These are phyloP conservation scores for Globisporangium splendens DNA, from an alignment of 352 stramenopile genomes.

Conservation along the genomic window DNA sequence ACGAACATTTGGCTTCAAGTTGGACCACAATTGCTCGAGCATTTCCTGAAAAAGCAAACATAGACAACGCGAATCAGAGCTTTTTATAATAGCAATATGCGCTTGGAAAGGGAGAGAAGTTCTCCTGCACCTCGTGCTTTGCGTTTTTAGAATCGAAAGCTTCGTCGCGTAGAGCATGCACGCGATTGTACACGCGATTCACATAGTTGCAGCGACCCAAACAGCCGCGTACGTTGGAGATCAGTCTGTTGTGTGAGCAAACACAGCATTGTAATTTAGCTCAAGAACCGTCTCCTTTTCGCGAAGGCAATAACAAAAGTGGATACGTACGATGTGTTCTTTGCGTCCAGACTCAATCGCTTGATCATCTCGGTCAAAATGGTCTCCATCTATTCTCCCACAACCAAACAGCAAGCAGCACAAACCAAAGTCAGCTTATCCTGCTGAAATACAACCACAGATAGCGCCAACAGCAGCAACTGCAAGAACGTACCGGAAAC, in stretches of 20 bases:
- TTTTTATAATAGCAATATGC: background rate
- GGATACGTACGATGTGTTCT: conserved; percentile 35
- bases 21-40: conserved; percentile 78
- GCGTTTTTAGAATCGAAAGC: conserved; percentile 60
- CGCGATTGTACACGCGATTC: conserved; percentile 62
- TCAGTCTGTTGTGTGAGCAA: conserved; percentile 31
- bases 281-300: too few species aligned
- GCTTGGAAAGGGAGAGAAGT: background rate
- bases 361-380: conserved; percentile 56
- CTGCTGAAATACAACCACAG: too few species aligned
- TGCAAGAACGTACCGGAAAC: conserved; percentile 40
- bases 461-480: too few species aligned
- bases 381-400: conserved; percentile 37
- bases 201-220: conserved; percentile 71
- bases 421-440: background rate
- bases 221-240: conserved; percentile 62
- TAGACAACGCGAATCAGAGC: background rate
- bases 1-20: conserved; percentile 76
- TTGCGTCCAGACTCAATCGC: conserved; percentile 42
- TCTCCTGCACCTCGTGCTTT: conserved; percentile 44
- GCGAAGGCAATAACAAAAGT: background rate
- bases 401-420: conserved; percentile 7
- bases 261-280: too few species aligned
- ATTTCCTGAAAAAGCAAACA: conserved; percentile 29
- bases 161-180: conserved; percentile 60